Percentiles rank a stretch among this genome's conserved stretches.
phyloP scores from a whole-genome alignment of 257 asterid genomes.

The Lavandula angustifolia region DNA sequence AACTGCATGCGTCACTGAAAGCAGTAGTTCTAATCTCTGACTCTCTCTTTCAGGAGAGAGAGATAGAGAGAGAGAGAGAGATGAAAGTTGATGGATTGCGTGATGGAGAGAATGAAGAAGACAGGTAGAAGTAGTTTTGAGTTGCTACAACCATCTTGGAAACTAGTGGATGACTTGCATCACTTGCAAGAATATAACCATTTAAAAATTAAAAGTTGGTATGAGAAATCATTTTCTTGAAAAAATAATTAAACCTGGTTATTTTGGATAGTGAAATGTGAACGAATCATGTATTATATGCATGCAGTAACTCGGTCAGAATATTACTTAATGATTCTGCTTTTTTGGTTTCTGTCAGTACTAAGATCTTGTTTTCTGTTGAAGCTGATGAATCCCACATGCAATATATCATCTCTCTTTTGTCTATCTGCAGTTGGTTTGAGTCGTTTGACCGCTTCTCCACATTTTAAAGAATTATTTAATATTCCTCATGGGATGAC shows the following conservation, averaged over 20 bases:
- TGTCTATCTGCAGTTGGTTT: no score
- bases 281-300: no score
- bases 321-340: slow-evolving; percentile 33
- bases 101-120: neutral
- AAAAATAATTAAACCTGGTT: neutral
- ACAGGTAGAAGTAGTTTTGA: slow-evolving; percentile 48
- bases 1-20: no score
- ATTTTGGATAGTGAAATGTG: neutral
- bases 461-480: no score
- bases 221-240: neutral
- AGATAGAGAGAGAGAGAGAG: no score
- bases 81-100: neutral
- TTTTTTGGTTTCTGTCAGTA: slow-evolving; percentile 13
- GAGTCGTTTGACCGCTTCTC: slow-evolving; percentile 38
- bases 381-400: slow-evolving; percentile 34
- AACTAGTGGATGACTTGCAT: slow-evolving; percentile 30
- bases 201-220: slow-evolving; percentile 13
- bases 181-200: slow-evolving; percentile 1
- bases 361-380: slow-evolving; percentile 37
- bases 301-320: slow-evolving; percentile 8
- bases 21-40: no score
- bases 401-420: slow-evolving; percentile 17
- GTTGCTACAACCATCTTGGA: slow-evolving; percentile 47
- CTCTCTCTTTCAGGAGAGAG: neutral
- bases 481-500: no score